These are phyloP conservation scores for Talaromyces adpressus DNA, from an alignment of 495 filamentous ascomycete genomes.

Conservation along the genomic window DNA sequence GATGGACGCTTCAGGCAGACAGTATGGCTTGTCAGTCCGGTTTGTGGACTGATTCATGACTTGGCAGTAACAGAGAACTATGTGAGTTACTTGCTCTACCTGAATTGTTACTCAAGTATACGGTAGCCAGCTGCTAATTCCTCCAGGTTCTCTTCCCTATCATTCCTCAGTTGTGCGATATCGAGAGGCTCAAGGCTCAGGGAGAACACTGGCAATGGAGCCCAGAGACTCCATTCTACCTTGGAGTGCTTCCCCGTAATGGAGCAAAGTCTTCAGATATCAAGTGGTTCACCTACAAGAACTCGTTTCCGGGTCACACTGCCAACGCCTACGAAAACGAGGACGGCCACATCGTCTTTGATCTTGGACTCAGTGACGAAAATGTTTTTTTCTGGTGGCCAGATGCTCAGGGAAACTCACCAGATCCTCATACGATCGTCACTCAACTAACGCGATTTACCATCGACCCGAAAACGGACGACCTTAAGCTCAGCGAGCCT, in stretches of 20 bases:
- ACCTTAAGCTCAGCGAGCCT: constrained; percentile 18
- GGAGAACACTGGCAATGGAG: constrained; percentile 52
- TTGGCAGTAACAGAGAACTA: constrained; percentile 45
- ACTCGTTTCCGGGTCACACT: constrained; percentile 40
- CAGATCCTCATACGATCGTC: constrained; percentile 16
- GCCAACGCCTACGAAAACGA: constrained; percentile 44
- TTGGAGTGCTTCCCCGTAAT: constrained; percentile 41
- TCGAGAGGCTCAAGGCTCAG: constrained; percentile 45
- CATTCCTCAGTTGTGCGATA: constrained; percentile 41
- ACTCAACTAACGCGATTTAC: constrained; percentile 21
- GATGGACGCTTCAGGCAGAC: constrained; percentile 38
- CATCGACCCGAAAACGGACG: constrained; percentile 4
- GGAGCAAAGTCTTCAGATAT: constrained; percentile 43
- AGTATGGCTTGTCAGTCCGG: constrained; percentile 43
- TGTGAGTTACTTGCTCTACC: constrained; percentile 6
- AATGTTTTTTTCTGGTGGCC: constrained; percentile 55
- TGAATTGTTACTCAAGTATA: background rate
- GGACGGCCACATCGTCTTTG: constrained; percentile 40
- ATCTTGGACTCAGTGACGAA: constrained; percentile 48
- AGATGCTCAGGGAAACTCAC: constrained; percentile 24
- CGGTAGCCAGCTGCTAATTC: background rate
- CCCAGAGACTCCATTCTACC: constrained; percentile 42
- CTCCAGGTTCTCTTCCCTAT: constrained; percentile 37
- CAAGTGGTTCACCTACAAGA: constrained; percentile 15
- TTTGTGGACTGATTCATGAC: constrained; percentile 52